Base-by-base conservation (phyloP, 441 rosid species). In the Dalechampia spathulata region DNA sequence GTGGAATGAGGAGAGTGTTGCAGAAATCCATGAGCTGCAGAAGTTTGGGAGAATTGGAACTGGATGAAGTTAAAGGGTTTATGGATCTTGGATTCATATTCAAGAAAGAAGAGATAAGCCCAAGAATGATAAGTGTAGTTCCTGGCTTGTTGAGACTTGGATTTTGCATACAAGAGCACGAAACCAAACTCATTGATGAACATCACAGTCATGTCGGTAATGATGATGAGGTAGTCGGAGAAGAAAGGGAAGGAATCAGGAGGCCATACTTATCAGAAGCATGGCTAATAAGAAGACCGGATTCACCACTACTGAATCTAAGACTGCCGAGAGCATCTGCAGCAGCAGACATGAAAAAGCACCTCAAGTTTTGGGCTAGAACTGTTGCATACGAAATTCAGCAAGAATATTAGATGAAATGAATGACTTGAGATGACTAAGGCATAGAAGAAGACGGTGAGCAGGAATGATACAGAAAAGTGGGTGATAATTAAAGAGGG, bases 191-290 rank as follows among this genome's bases (percentile, higher is more conserved):
- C 7, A 32, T 26, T 49, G 19, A 30, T 16, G 43, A n/a, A n/a
- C n/a, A n/a, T n/a, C n/a, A n/a, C n/a, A n/a, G n/a, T n/a, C n/a
- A n/a, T n/a, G n/a, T n/a, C n/a, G n/a, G n/a, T n/a, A n/a, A 16
- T 17, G 20, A 16, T n/a, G 21, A n/a, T 16, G 50, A 62, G 1
- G 30, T 55, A 11, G 62, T 63, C n/a, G n/a, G n/a, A 5, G 75
- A 64, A 41, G 62, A 68, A 13, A 69, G 52, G 26, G 56, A 19
- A 13, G 58, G 51, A 14, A 25, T 61, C 13, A 69, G 38, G 15
- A 75, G 86, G 58, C 84, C 90, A 8, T 78, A 83, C 38, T 57
- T 83, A 23, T 83, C 90, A 21, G 90, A 83, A 21, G 79, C 84
- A 6, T 83, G 90, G 90, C 59, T 75, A 41, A 76, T 83, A 46